Percentiles rank a stretch among this genome's conserved stretches.
Evolutionary conservation across 768 basidiomycete genomes (phyloP).

Genomic region (Megacollybia marginata): DNA sequence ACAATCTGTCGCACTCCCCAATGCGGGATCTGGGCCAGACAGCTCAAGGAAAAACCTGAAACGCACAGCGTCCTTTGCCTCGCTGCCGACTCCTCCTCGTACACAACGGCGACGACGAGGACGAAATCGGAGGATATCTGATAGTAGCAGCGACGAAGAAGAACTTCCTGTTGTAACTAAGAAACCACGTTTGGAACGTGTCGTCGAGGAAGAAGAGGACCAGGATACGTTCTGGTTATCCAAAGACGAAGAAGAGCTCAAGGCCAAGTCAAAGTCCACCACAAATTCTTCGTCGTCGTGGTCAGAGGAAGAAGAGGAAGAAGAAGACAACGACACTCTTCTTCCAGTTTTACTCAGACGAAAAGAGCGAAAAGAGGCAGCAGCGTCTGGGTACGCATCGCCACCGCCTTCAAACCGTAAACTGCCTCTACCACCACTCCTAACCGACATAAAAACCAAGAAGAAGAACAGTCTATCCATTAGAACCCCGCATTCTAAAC

Average conservation of each 20-base stretch:
- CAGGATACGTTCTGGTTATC: slow-evolving; percentile 23
- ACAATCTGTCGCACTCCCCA: no score
- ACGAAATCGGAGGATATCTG: slow-evolving; percentile 3
- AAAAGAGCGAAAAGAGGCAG: not conserved
- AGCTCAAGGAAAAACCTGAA: not conserved
- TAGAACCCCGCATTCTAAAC: not conserved
- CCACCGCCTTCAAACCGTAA: slow-evolving; percentile 4
- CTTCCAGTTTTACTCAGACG: slow-evolving; percentile 1
- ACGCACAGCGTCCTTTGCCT: slow-evolving; percentile 32
- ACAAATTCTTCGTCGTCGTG: not conserved
- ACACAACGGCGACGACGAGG: slow-evolving; percentile 23
- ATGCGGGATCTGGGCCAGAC: no score
- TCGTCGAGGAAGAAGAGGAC: slow-evolving; percentile 19
- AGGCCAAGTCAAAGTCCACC: slow-evolving; percentile 1
- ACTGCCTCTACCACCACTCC: no score
- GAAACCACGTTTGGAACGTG: slow-evolving; percentile 17
- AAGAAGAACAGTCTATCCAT: not conserved
- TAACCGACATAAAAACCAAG: no score
- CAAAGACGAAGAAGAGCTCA: no score
- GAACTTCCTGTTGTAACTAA: not conserved
- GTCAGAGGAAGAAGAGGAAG: not conserved
- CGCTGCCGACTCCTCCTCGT: slow-evolving; percentile 37
- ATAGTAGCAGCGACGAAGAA: slow-evolving; percentile 6
- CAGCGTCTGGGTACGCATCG: slow-evolving; percentile 2
- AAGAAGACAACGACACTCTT: slow-evolving; percentile 1